Percentiles rank a stretch among this genome's conserved stretches.
phyloP scores from a whole-genome alignment of 139 green algal genomes.

The Raphidocelis subcapitata region DNA sequence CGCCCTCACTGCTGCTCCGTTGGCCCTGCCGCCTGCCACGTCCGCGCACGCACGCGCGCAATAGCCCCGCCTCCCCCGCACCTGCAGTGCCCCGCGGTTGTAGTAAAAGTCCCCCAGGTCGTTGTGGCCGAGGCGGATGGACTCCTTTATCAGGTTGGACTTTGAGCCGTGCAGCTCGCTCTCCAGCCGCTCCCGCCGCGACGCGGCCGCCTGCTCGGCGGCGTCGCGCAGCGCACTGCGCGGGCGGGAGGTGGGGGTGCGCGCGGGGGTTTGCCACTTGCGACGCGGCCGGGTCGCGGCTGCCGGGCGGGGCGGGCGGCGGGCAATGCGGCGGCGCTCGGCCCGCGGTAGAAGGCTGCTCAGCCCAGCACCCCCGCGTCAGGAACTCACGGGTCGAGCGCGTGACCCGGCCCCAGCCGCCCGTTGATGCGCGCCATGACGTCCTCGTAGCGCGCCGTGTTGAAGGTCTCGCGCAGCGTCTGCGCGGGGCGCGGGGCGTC shows the following conservation, averaged over 20 bases:
- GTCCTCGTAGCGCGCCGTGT: conserved; percentile 44
- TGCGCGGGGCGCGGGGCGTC: neutral
- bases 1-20: too few species aligned
- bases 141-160: conserved; percentile 92
- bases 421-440: conserved; percentile 42
- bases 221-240: conserved; percentile 54
- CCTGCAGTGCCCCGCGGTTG: conserved; percentile 76
- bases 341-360: too few species aligned
- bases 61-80: conserved; percentile 8
- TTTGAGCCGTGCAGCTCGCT: conserved; percentile 71
- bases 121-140: conserved; percentile 87
- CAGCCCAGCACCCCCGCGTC: neutral
- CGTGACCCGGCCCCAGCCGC: conserved; percentile 40
- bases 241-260: too few species aligned
- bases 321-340: too few species aligned
- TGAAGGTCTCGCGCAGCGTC: conserved; percentile 31
- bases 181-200: conserved; percentile 70
- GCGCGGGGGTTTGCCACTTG: too few species aligned
- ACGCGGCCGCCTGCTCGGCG: conserved; percentile 35
- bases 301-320: too few species aligned
- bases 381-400: conserved; percentile 40
- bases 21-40: too few species aligned
- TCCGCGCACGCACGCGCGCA: too few species aligned
- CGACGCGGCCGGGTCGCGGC: too few species aligned
- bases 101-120: conserved; percentile 89